phyloP scores from a whole-genome alignment of 2,329 filamentous ascomycete genomes.

The Aaosphaeria arxii region DNA sequence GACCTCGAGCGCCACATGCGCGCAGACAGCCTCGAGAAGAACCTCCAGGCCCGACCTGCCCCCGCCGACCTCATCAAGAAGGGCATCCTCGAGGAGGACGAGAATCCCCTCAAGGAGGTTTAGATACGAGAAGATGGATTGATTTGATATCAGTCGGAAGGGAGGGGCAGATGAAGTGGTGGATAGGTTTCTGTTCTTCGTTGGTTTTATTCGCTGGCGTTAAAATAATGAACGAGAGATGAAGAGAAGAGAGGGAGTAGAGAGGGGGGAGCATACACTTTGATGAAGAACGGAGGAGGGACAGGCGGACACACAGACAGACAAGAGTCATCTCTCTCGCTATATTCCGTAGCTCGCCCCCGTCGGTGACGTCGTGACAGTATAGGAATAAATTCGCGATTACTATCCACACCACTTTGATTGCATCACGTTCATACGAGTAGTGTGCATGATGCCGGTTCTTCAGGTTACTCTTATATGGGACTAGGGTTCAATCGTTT shows the following conservation, averaged over 20 bases:
- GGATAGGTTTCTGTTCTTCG: background rate
- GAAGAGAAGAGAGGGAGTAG: background rate
- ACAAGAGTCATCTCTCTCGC: too few species aligned
- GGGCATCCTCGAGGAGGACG: constrained; percentile 64
- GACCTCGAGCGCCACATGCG: constrained; percentile 89
- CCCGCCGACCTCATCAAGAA: constrained; percentile 75
- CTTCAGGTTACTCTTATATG: too few species aligned
- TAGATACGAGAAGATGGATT: background rate
- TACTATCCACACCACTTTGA: too few species aligned
- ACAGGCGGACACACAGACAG: too few species aligned
- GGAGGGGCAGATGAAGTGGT: background rate
- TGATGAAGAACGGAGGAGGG: too few species aligned
- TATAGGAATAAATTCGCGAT: too few species aligned
- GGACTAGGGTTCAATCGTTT: too few species aligned
- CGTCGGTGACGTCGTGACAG: too few species aligned
- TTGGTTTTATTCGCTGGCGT: background rate
- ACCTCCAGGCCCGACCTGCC: constrained; percentile 72
- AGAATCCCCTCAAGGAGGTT: constrained; percentile 29
- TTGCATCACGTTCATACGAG: too few species aligned
- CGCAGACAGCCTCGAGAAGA: constrained; percentile 81
- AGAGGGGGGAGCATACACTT: background rate
- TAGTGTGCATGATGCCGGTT: too few species aligned
- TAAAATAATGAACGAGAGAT: too few species aligned
- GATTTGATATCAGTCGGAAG: background rate
- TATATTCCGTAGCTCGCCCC: too few species aligned